phyloP scores from a whole-genome alignment of 2,329 filamentous ascomycete genomes.

The Microsporum audouinii region DNA sequence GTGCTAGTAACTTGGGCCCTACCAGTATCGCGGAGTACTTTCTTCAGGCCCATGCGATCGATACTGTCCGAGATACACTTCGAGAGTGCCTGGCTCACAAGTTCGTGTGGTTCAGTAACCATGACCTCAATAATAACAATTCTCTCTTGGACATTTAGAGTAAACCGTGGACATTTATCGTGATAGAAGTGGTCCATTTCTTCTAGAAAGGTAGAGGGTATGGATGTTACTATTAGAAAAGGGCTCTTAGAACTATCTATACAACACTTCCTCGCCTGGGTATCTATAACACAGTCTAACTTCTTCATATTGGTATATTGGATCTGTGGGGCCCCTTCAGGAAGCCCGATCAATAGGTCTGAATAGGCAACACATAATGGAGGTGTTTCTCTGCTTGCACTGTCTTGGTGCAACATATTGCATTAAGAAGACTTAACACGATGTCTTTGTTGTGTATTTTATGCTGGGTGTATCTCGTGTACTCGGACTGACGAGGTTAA shows the following conservation, averaged over 20 bases:
- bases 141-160: not conserved
- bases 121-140: not conserved
- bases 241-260: not conserved
- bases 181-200: not conserved
- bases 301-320: conserved; percentile 1
- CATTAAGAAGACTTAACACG: no score
- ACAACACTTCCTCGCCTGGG: not conserved
- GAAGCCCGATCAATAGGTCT: not conserved
- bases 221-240: not conserved
- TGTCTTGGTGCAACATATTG: no score
- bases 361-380: not conserved
- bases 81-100: not conserved
- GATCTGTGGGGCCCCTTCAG: not conserved
- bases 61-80: not conserved
- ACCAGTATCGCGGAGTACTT: not conserved
- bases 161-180: not conserved
- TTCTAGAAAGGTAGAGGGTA: not conserved
- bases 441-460: no score
- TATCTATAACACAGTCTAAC: not conserved
- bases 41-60: not conserved
- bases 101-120: not conserved
- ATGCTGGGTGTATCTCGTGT: no score
- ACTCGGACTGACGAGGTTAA: no score
- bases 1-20: not conserved
- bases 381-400: not conserved